phyloP scores from a whole-genome alignment of 148 eudicot species.

The Rhododendron mucronatum region DNA sequence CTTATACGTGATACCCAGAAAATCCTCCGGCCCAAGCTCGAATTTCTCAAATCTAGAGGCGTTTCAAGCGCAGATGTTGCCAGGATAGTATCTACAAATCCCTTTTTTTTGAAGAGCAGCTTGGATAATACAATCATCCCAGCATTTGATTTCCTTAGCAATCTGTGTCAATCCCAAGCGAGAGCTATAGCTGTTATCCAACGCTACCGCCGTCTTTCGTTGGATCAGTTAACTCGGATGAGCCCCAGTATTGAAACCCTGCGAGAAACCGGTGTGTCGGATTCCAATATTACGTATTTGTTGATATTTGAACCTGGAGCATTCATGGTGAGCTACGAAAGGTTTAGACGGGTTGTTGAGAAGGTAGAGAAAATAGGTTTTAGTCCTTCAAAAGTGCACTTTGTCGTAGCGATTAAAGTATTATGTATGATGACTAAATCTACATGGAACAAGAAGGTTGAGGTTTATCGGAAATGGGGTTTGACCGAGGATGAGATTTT shows the following conservation, averaged over 20 bases:
- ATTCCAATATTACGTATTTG: background rate
- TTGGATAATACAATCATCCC: background rate
- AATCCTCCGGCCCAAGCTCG: background rate
- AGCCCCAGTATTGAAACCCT: background rate
- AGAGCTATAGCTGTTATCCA: background rate
- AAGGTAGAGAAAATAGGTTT: slow-evolving; percentile 21
- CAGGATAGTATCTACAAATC: background rate
- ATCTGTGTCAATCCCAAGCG: background rate
- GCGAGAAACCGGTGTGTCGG: slow-evolving; percentile 1
- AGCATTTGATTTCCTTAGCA: background rate
- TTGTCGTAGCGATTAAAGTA: slow-evolving; percentile 1
- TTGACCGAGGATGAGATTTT: background rate
- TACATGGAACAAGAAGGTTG: background rate
- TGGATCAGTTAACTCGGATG: background rate
- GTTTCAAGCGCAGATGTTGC: background rate
- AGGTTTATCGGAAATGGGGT: background rate
- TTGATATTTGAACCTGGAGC: slow-evolving; percentile 1
- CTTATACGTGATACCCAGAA: background rate
- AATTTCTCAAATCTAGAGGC: background rate
- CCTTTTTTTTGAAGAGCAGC: background rate
- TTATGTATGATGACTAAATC: background rate
- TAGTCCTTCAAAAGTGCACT: background rate
- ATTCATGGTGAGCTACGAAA: background rate
- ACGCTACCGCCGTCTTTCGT: background rate
- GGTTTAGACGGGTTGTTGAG: slow-evolving; percentile 16